Conservation (phyloP, 2,329 filamentous ascomycete species). For the Diaporthe velutina region DNA sequence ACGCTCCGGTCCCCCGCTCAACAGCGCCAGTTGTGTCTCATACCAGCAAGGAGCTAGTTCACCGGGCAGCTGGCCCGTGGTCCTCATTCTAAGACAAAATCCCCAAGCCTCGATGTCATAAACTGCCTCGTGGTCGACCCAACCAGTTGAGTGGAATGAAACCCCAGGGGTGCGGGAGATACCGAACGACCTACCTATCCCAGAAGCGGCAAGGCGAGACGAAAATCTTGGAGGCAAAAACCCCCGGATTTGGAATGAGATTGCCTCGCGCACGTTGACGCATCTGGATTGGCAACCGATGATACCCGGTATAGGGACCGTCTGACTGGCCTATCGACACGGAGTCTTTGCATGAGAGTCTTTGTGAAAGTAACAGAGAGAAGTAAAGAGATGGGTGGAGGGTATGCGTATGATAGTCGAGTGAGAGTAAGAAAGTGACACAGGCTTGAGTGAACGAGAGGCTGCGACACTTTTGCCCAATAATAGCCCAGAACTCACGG, state of each 20-base stretch:
- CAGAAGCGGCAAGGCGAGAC: not conserved
- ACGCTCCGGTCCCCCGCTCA: not conserved
- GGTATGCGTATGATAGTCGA: too few relatives aligned
- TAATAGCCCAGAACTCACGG: not conserved
- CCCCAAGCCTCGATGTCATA: not conserved
- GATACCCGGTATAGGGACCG: not conserved
- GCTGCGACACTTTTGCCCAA: not conserved
- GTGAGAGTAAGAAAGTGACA: not conserved
- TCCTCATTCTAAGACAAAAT: not conserved
- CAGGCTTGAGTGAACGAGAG: not conserved
- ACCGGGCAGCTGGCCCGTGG: not conserved
- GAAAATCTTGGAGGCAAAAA: accelerated
- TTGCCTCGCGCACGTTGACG: not conserved
- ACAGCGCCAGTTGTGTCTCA: not conserved
- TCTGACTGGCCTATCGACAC: accelerated
- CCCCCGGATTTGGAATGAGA: slow-evolving; percentile 8
- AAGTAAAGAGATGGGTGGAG: not conserved
- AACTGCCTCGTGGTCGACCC: not conserved
- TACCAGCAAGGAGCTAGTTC: not conserved
- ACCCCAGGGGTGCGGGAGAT: not conserved
- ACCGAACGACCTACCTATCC: not conserved
- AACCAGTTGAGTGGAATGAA: not conserved
- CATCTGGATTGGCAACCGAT: not conserved
- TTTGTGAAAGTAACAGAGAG: not conserved
- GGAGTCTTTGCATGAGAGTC: not conserved